Evolutionary conservation across 768 basidiomycete species (phyloP).

Genomic region (Infundibulicybe gibba): DNA sequence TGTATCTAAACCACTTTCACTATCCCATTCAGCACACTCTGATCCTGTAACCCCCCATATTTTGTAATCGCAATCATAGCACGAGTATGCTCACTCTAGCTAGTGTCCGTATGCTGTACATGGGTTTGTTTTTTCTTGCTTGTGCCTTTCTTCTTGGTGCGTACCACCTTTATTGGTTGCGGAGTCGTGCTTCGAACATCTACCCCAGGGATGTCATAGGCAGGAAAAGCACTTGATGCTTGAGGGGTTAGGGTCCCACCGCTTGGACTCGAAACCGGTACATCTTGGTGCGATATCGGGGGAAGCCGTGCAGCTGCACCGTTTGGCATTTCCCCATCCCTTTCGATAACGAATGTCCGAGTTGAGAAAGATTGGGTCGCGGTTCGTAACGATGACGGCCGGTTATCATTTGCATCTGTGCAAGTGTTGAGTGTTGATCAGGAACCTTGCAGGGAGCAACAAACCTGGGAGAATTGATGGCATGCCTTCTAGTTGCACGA

Average conservation of each 20-base stretch:
- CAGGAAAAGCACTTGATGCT: conserved; percentile 38
- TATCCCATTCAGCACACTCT: background rate
- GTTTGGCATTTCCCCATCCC: conserved; percentile 83
- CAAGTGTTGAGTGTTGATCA: background rate
- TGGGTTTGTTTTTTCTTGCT: conserved; percentile 58
- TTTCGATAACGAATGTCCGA: conserved; percentile 62
- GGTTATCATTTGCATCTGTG: conserved; percentile 26
- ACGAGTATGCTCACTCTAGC: background rate
- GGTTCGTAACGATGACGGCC: conserved; percentile 42
- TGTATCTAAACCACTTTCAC: background rate
- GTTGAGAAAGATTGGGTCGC: conserved; percentile 34
- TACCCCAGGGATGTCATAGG: conserved; percentile 46
- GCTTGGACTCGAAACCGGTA: conserved; percentile 9
- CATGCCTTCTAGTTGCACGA: conserved; percentile 79
- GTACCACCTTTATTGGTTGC: conserved; percentile 73
- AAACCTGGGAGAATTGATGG: conserved; percentile 39
- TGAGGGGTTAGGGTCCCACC: conserved; percentile 28
- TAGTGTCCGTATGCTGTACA: background rate
- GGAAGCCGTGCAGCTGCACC: conserved; percentile 31
- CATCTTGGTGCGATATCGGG: conserved; percentile 18
- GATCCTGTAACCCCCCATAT: conserved; percentile 1
- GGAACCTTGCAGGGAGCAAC: background rate
- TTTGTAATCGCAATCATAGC: background rate
- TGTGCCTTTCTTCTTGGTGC: conserved; percentile 62
- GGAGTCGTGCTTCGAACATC: conserved; percentile 47